Evolutionary conservation across 2,329 filamentous ascomycete genomes (phyloP), one percentile per base, ranked within the genome.

Genomic region (Cytospora mali): DNA sequence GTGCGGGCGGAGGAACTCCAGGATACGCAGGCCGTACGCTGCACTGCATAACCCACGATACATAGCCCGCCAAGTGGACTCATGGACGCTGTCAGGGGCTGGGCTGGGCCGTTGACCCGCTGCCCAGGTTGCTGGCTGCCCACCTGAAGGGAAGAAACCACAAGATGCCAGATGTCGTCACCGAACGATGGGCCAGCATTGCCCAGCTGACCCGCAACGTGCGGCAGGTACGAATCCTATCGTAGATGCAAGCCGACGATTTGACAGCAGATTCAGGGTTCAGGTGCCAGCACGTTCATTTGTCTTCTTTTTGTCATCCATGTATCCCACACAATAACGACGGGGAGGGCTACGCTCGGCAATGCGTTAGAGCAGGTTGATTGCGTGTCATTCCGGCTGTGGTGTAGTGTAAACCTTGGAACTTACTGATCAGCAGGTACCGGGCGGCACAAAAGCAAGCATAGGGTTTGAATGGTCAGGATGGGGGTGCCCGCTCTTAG

Each of bases 391-490:
- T 35, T 39, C 35, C 9, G 14, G 35, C 14, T 39, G n/a, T 39
- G 33, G 35, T 39, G 16, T n/a, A n/a, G n/a, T n/a, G n/a, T n/a
- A n/a, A 39, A 7, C 35, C 42, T 33, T 9, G 9, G 31, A 33
- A 33, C 31, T n/a, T n/a, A 46, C 42, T 23, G 61, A 63, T 62
- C 61, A 53, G 42, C 60, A 63, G 63, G 60, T 62, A 62, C 60
- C 54, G 25, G 28, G 42, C 49, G 58, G 49, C 50, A 52, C 49
- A 35, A 27, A 46, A 18, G 2, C 35, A 39, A 18, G 57, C 57
- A 59, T 29, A 33, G 39, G 57, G 39, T 53, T 52, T 48, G 31
- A 18, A 42, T 27, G 18, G n/a, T n/a, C n/a, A n/a, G n/a, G n/a
- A n/a, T n/a, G n/a, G n/a, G n/a, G 46, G 59, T 62, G 59, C 46